phyloP scores from a whole-genome alignment of 2,329 filamentous ascomycete genomes.

The Didymella pinodella region DNA sequence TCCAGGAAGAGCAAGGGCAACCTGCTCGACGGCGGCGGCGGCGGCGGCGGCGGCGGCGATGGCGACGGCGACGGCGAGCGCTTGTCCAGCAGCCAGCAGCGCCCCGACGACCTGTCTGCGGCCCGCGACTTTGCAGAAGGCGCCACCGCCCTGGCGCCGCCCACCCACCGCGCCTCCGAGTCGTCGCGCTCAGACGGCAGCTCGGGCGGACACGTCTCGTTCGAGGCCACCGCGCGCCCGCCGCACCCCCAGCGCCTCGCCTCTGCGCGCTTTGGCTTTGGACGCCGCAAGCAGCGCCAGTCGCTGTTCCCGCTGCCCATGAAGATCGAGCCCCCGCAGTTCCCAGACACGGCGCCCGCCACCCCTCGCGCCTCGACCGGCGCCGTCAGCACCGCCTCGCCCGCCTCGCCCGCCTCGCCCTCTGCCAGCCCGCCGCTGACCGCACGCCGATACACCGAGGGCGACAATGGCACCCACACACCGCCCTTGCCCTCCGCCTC shows the following conservation, averaged over 20 bases:
- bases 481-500: constrained; percentile 59
- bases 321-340: constrained; percentile 64
- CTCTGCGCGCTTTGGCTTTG: constrained; percentile 75
- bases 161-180: constrained; percentile 75
- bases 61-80: constrained; percentile 52
- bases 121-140: constrained; percentile 68
- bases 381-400: constrained; percentile 47
- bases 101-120: constrained; percentile 51
- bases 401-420: constrained; percentile 44
- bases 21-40: constrained; percentile 45
- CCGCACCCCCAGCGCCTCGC: constrained; percentile 67
- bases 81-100: constrained; percentile 66
- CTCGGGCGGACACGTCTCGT: constrained; percentile 60
- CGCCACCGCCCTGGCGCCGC: constrained; percentile 67
- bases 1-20: constrained; percentile 38
- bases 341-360: constrained; percentile 55
- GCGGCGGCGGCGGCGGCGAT: constrained; percentile 45
- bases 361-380: constrained; percentile 55
- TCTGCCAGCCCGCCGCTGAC: constrained; percentile 50
- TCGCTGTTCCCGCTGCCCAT: constrained; percentile 90
- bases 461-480: constrained; percentile 39
- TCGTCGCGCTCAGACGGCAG: constrained; percentile 91
- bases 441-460: constrained; percentile 41
- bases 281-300: constrained; percentile 73
- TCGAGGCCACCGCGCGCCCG: constrained; percentile 46